Base-by-base conservation (phyloP, 2,329 filamentous ascomycete species). In the Cladosporium sp. region DNA sequence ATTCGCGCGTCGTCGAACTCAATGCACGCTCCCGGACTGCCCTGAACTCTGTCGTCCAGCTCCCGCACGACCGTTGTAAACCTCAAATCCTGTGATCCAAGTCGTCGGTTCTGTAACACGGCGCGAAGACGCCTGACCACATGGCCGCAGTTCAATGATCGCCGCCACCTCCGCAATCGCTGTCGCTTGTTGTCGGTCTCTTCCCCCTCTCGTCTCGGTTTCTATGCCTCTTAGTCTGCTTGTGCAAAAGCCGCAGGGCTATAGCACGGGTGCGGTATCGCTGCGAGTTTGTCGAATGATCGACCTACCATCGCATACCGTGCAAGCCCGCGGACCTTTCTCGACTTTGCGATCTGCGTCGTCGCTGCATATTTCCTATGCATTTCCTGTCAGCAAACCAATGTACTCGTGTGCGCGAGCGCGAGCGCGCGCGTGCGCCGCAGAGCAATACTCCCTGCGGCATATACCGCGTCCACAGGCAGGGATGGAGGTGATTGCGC, bases 41-140 rank as follows among this genome's bases (percentile, higher is more conserved):
- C 45, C 45, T 48, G 45, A 48, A 48, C 45, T 48, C 19, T 48
- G 37, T 38, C 45, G 45, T 37, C 30, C 36, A 39, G 37, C 37
- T 36, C 32, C 32, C 32, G 32, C 32, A 27, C 30, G 44, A 48
- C 45, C 45, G 45, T 48, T 48, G 29, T 41, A 41, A 48, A 41
- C 37, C 36, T 41, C 45, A 48, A n/a, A 48, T 48, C 45, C 45
- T 48, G 37, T 48, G 45, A 41, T 48, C 45, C 45, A 34, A 24
- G 24, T 20, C 27, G 45, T 48, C 45, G 45, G 45, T 41, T 40
- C 45, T 48, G 45, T 48, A 24, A 24, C 44, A 40, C 9, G n/a
- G 20, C 18, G 32, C 44, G 40, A n/a, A 22, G 30, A 19, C 37
- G 45, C 36, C 45, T 24, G 37, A 32, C 45, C 45, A 48, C 45